Percentiles rank a stretch among this genome's conserved stretches.
These are phyloP conservation scores for Aspergillus affinis DNA, from an alignment of 495 filamentous ascomycete genomes.

Conservation along the genomic window DNA sequence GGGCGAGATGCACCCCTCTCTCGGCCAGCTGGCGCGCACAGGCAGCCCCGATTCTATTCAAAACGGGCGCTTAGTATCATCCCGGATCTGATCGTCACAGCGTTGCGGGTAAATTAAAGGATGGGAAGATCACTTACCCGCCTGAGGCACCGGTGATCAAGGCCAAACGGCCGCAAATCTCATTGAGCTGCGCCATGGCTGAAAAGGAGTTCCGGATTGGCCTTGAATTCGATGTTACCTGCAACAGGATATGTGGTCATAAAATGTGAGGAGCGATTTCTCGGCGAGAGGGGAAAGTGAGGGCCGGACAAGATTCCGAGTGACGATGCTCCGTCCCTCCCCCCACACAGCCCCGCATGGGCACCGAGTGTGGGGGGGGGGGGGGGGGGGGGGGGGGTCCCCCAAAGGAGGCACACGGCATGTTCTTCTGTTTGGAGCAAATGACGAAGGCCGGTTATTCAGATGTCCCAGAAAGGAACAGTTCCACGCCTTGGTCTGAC, in stretches of 20 bases:
- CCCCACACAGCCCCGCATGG: conserved; percentile 7
- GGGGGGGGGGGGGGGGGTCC: no score
- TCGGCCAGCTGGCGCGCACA: conserved; percentile 55
- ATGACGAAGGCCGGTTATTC: background rate
- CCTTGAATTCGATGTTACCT: background rate
- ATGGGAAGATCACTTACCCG: conserved; percentile 45
- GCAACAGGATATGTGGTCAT: background rate
- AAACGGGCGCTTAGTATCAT: conserved; percentile 6
- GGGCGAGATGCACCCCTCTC: conserved; percentile 55
- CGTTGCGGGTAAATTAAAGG: background rate
- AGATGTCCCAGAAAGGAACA: background rate
- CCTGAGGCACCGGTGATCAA: conserved; percentile 67
- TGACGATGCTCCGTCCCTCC: background rate
- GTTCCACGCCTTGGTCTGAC: background rate
- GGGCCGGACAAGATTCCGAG: conserved; percentile 9
- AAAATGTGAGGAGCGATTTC: background rate
- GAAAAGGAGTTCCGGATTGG: background rate
- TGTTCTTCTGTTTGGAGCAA: background rate
- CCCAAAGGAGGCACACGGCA: background rate
- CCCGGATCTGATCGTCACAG: background rate
- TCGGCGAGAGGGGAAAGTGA: conserved; percentile 1
- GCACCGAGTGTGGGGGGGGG: background rate
- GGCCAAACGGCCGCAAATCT: conserved; percentile 57
- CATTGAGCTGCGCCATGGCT: conserved; percentile 37
- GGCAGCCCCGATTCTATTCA: conserved; percentile 57